A percentile compares a stretch with the other conserved stretches of the same genome.
phyloP scores from a whole-genome alignment of 768 basidiomycete genomes.

The Kwoniella dejecticola region DNA sequence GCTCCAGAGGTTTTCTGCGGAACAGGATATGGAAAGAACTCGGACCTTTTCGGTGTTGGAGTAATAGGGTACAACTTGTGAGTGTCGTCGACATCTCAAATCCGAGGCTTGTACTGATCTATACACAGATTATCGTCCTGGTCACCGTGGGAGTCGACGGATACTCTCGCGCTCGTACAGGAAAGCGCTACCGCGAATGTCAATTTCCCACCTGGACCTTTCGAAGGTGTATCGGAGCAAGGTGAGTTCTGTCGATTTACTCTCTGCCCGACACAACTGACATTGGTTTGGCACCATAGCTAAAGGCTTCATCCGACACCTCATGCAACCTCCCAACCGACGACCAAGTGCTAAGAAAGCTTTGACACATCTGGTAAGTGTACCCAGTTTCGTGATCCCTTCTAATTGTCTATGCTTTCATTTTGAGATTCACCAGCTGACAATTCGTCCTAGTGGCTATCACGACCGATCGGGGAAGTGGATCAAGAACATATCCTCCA shows the following conservation, averaged over 20 bases:
- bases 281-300: slow-evolving; percentile 22
- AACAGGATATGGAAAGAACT: slow-evolving; percentile 39
- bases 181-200: slow-evolving; percentile 25
- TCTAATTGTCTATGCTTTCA: not conserved
- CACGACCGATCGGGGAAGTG: not conserved
- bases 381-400: not conserved
- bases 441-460: slow-evolving; percentile 8
- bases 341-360: slow-evolving; percentile 27
- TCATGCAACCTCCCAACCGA: slow-evolving; percentile 24
- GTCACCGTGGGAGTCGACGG: slow-evolving; percentile 32
- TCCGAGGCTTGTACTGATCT: not conserved
- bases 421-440: not conserved
- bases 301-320: slow-evolving; percentile 17
- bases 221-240: slow-evolving; percentile 33
- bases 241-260: slow-evolving; percentile 20
- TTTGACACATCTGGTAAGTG: slow-evolving; percentile 22
- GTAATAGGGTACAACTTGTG: slow-evolving; percentile 40
- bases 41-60: slow-evolving; percentile 39
- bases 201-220: slow-evolving; percentile 30
- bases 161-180: slow-evolving; percentile 28
- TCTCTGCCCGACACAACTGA: not conserved
- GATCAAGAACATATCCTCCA: slow-evolving; percentile 13
- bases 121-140: slow-evolving; percentile 31
- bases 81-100: not conserved
- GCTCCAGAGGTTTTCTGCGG: slow-evolving; percentile 36